Evolutionary conservation across 768 basidiomycete species (phyloP).

Genomic region (Candolleomyces aberdarensis): DNA sequence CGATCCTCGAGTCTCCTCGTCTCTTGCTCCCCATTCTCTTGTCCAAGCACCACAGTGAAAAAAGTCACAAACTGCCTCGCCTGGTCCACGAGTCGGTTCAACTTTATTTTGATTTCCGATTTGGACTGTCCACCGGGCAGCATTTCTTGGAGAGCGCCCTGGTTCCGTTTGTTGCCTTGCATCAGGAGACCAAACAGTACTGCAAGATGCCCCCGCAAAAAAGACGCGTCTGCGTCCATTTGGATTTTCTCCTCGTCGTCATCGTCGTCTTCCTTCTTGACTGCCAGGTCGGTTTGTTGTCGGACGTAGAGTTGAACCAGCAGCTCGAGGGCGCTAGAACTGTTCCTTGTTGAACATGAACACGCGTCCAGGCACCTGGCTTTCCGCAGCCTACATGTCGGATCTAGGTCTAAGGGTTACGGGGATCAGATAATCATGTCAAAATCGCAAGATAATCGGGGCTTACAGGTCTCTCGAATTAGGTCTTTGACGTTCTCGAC

Average conservation of each 20-base stretch:
- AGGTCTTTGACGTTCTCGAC: slow-evolving; percentile 45
- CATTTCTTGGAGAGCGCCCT: slow-evolving; percentile 28
- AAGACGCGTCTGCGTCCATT: slow-evolving; percentile 39
- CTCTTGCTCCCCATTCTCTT: slow-evolving; percentile 1
- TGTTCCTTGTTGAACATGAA: slow-evolving; percentile 40
- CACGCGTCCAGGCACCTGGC: slow-evolving; percentile 52
- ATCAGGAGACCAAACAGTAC: slow-evolving; percentile 66
- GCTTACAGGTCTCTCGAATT: slow-evolving; percentile 50
- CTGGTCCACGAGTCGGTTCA: slow-evolving; percentile 37
- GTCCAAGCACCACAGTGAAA: slow-evolving; percentile 28
- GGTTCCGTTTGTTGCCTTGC: slow-evolving; percentile 34
- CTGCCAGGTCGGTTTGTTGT: slow-evolving; percentile 15
- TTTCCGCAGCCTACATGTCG: slow-evolving; percentile 44
- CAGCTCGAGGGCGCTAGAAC: slow-evolving; percentile 43
- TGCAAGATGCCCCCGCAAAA: slow-evolving; percentile 71
- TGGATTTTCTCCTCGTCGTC: neutral
- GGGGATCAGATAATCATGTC: neutral
- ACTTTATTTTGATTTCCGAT: slow-evolving; percentile 20
- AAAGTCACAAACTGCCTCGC: slow-evolving; percentile 49
- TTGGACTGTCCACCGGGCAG: slow-evolving; percentile 17
- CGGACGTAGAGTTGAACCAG: slow-evolving; percentile 48
- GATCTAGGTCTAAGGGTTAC: slow-evolving; percentile 42
- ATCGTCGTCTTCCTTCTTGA: neutral
- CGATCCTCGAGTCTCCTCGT: slow-evolving; percentile 19
- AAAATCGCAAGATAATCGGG: neutral